phyloP scores from a whole-genome alignment of 1,284 basidiomycete genomes.

The Pisolithus thermaeus region DNA sequence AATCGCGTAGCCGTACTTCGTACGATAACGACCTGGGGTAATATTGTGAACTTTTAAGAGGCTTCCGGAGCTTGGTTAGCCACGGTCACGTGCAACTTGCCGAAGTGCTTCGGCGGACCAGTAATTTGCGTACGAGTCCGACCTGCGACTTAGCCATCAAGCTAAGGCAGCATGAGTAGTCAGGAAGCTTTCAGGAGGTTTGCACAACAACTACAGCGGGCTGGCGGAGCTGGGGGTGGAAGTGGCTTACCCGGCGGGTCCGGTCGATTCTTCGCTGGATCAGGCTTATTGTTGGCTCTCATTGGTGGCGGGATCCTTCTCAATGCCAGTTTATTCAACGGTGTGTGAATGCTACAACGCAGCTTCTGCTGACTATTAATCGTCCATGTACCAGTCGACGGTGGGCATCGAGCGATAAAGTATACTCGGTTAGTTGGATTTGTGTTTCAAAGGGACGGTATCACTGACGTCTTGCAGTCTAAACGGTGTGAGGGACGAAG shows the following conservation, averaged over 20 bases:
- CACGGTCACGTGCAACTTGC: too few relatives aligned
- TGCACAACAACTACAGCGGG: constrained; percentile 57
- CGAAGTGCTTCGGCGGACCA: too few relatives aligned
- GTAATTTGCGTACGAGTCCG: not conserved
- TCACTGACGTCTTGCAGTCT: constrained; percentile 41
- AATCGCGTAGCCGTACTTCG: too few relatives aligned
- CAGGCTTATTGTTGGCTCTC: constrained; percentile 73
- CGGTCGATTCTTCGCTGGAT: constrained; percentile 72
- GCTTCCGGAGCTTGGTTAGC: too few relatives aligned
- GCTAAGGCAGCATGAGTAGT: constrained; percentile 38
- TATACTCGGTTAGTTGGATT: constrained; percentile 71
- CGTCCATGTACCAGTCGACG: constrained; percentile 67
- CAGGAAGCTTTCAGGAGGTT: constrained; percentile 68
- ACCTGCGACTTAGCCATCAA: not conserved
- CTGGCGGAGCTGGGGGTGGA: constrained; percentile 39
- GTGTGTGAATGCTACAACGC: constrained; percentile 42
- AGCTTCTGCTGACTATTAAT: not conserved
- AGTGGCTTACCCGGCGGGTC: constrained; percentile 41
- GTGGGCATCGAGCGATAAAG: constrained; percentile 99
- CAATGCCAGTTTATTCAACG: constrained; percentile 92
- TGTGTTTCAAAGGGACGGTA: not conserved
- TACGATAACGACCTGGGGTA: too few relatives aligned
- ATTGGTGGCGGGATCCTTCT: constrained; percentile 79
- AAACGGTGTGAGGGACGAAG: constrained; percentile 75
- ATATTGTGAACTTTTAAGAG: too few relatives aligned